phyloP scores from a whole-genome alignment of 2,329 filamentous ascomycete species.

The Acephala macrosclerotiorum region DNA sequence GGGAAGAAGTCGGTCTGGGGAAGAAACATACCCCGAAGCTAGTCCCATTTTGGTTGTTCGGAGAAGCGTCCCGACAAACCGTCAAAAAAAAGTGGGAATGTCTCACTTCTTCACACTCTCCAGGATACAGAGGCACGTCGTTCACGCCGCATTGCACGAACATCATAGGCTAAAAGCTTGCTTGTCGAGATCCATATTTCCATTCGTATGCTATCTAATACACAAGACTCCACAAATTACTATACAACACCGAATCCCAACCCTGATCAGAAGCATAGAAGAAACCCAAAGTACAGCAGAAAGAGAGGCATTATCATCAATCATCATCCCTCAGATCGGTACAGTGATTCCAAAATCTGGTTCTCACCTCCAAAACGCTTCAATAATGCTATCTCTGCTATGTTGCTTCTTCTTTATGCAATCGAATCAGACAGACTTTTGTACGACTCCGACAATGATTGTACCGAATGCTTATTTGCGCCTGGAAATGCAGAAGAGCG shows the following conservation, averaged over 20 bases:
- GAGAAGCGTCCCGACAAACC: neutral
- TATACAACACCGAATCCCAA: conserved; percentile 7
- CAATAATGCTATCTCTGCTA: conserved; percentile 15
- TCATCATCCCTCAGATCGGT: conserved; percentile 30
- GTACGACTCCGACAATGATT: conserved; percentile 33
- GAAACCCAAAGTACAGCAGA: conserved; percentile 10
- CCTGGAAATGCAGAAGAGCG: conserved; percentile 22
- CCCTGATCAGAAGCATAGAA: conserved; percentile 7
- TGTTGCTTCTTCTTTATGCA: conserved; percentile 26
- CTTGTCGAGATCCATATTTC: neutral
- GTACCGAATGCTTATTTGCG: conserved; percentile 25
- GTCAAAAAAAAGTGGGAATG: neutral
- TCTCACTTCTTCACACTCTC: too few relatives aligned
- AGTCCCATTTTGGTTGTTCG: neutral
- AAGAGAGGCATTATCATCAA: conserved; percentile 36
- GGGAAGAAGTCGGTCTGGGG: neutral
- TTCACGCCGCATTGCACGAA: too few relatives aligned
- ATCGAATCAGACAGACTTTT: conserved; percentile 26
- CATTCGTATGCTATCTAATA: neutral
- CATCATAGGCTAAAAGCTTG: too few relatives aligned
- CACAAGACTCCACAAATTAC: conserved; percentile 5
- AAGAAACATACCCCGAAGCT: conserved; percentile 5
- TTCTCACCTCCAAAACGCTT: conserved; percentile 9
- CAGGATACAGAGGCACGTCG: too few relatives aligned
- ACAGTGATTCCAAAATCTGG: conserved; percentile 33